Evolutionary conservation across 345 rosid species (phyloP), one percentile per base, ranked within the genome.

Genomic region (Conringia planisiliqua): DNA sequence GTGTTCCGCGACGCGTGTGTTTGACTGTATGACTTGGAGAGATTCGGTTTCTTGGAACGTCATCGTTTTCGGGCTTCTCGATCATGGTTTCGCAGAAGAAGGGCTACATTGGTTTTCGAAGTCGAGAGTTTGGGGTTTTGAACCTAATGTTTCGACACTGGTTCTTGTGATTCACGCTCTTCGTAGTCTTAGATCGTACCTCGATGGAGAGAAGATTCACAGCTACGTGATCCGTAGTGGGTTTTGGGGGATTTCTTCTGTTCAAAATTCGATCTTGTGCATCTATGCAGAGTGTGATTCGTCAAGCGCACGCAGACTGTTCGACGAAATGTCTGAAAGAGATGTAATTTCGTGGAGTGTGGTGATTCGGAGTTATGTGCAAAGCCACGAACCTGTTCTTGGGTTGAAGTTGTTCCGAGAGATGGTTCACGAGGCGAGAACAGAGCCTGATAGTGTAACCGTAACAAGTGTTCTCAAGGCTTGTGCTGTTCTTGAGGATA

Each of bases 31-130:
- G 88, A 62, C 4, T 29, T 62, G 24, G 59, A 72, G 68, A 55
- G 92, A 92, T 66, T 90, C 90, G 3, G 81, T 92, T 66, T 82
- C 94, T 68, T 90, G 96, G 94, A 92, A 90, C 59, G 82, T 86
- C 32, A 58, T 92, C 48, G 76, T 87, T 42, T 78, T 80, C 22
- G 90, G 92, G 48, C 63, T 80, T 61, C 83, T 87, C 1, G 46
- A 77, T 74, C 70, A 40, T 5, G 89, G 94, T 67, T 73, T 73
- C 50, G 55, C 8, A 17, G 67, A 67, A 63, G 83, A 81, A 66
- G 96, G 88, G 16, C 29, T 88, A 35, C 7, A 70, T 74, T 85
- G 87, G 87, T 87, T 90, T 74, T 66, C 43, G 3, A 76, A 67
- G 70, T 88, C 86, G 6, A 85, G 85, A 73, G 74, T 72, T 77